phyloP scores from a whole-genome alignment of 805 yeast genomes.

The Yarrowia sp. region DNA sequence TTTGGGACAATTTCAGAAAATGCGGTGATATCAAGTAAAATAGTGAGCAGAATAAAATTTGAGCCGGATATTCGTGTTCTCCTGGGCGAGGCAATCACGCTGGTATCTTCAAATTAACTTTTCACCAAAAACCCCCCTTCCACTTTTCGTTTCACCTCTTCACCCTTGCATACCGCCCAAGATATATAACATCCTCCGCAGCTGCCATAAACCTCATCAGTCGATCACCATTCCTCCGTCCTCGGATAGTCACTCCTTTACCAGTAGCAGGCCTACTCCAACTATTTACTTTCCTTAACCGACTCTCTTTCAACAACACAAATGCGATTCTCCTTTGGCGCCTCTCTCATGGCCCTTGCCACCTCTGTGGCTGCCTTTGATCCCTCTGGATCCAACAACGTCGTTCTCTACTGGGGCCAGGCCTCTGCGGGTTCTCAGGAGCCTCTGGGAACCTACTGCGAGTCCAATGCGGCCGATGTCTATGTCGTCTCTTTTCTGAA shows the following conservation, averaged over 20 bases:
- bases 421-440: constrained; percentile 58
- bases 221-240: not conserved
- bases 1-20: not conserved
- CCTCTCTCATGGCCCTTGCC: constrained; percentile 3
- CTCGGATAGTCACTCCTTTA: constrained; percentile 14
- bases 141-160: constrained; percentile 15
- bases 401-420: constrained; percentile 87
- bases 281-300: constrained; percentile 2
- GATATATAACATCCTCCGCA: not conserved
- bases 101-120: not conserved
- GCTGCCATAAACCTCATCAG: constrained; percentile 18
- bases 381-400: constrained; percentile 47
- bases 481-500: constrained; percentile 65
- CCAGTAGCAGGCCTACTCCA: constrained; percentile 21
- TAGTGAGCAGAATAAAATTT: not conserved
- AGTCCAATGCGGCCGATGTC: constrained; percentile 60
- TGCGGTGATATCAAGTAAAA: not conserved
- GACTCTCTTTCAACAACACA: too few relatives aligned
- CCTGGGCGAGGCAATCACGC: not conserved
- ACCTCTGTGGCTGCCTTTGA: constrained; percentile 31
- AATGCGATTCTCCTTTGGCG: not conserved
- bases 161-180: not conserved
- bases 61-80: not conserved
- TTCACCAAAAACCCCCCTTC: not conserved
- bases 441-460: constrained; percentile 58